Conservation (phyloP, 2,329 filamentous ascomycete species). For the Aphanocladium album region DNA sequence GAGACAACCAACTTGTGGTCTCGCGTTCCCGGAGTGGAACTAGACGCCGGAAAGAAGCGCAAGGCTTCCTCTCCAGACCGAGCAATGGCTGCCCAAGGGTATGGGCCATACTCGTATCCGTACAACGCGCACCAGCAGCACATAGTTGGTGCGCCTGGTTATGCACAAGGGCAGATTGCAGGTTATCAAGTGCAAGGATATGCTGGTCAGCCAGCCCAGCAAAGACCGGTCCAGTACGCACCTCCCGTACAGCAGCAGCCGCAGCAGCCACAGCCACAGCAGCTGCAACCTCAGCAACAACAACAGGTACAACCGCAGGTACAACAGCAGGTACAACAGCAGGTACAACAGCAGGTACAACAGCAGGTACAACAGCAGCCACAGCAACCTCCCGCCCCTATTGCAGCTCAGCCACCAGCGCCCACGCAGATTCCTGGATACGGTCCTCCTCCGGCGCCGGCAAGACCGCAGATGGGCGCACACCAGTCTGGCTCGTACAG, state of each 20-base stretch:
- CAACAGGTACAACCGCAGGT: constrained; percentile 8
- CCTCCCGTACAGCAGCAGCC: constrained; percentile 22
- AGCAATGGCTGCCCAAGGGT: constrained; percentile 32
- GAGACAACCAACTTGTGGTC: constrained; percentile 53
- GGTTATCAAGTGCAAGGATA: constrained; percentile 33
- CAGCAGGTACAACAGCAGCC: not conserved
- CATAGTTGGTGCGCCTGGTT: constrained; percentile 28
- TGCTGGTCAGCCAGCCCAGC: constrained; percentile 17
- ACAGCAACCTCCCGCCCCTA: constrained; percentile 27
- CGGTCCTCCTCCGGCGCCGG: constrained; percentile 31
- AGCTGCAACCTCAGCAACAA: not conserved
- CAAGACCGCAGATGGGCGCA: constrained; percentile 27
- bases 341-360: constrained; percentile 17
- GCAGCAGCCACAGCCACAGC: constrained; percentile 20
- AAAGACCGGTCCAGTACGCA: constrained; percentile 1
- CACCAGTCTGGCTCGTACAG: constrained; percentile 31
- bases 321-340: not conserved
- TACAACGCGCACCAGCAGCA: constrained; percentile 30
- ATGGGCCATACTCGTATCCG: constrained; percentile 31
- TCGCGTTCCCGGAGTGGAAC: constrained; percentile 52
- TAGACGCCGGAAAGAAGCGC: constrained; percentile 58
- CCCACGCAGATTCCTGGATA: constrained; percentile 29
- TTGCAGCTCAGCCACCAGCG: not conserved
- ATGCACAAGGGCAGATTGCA: constrained; percentile 27
- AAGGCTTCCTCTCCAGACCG: constrained; percentile 51